Percentiles rank a stretch among this genome's conserved stretches.
Evolutionary conservation across 208 protist genomes (phyloP).

Genomic region (Trypanosoma caninum): DNA sequence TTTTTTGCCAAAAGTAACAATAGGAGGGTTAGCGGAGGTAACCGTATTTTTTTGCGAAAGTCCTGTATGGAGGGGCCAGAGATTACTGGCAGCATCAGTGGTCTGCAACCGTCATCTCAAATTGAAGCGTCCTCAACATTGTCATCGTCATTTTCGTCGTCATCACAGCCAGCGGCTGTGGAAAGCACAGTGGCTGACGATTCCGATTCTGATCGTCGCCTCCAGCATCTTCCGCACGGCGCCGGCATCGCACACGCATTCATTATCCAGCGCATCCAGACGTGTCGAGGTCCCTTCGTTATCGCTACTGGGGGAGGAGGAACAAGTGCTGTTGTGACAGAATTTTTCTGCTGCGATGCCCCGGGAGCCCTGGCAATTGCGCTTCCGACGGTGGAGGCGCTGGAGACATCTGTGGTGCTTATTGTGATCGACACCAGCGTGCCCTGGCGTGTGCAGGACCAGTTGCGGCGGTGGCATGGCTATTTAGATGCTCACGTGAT

Average conservation of each 20-base stretch:
- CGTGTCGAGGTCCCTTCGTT: constrained; percentile 8
- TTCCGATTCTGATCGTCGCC: neutral
- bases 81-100: neutral
- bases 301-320: neutral
- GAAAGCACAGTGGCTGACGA: neutral
- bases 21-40: neutral
- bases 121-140: neutral
- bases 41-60: neutral
- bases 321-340: constrained; percentile 30
- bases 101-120: neutral
- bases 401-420: constrained; percentile 64
- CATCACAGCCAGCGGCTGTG: neutral
- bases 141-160: neutral
- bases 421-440: constrained; percentile 71
- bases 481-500: constrained; percentile 51
- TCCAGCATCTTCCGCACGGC: constrained; percentile 37
- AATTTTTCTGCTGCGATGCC: constrained; percentile 87
- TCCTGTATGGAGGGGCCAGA: neutral
- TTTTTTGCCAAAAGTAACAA: neutral
- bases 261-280: constrained; percentile 54
- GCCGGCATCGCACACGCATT: constrained; percentile 67
- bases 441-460: constrained; percentile 38
- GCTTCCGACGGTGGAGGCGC: constrained; percentile 56
- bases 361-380: constrained; percentile 66
- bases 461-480: constrained; percentile 53